phyloP scores from a whole-genome alignment of 1,284 basidiomycete genomes.

The Austroboletus niveus region DNA sequence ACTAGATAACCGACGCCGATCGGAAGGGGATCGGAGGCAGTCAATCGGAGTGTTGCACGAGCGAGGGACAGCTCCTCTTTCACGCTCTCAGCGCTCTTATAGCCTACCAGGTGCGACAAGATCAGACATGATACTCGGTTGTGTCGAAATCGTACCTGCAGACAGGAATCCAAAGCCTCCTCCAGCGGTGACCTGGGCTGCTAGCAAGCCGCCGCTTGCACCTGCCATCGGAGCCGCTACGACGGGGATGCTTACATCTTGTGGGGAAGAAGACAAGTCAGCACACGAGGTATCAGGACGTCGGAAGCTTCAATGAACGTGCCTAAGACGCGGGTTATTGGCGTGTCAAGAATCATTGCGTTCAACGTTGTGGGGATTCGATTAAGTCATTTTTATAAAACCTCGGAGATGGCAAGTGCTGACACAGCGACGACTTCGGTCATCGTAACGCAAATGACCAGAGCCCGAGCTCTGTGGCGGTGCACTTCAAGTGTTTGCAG shows the following conservation, averaged over 20 bases:
- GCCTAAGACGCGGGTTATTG: constrained; percentile 39
- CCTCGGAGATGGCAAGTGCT: too few species aligned
- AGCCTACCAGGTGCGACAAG: constrained; percentile 37
- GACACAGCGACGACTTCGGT: too few species aligned
- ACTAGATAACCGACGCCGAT: constrained; percentile 73
- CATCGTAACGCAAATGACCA: too few species aligned
- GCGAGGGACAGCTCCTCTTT: constrained; percentile 49
- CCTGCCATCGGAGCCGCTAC: constrained; percentile 68
- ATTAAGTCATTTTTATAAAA: not conserved
- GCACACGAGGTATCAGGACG: not conserved
- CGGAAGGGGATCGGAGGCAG: constrained; percentile 41
- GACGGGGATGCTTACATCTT: constrained; percentile 57
- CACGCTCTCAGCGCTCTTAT: constrained; percentile 42
- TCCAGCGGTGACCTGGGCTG: constrained; percentile 56
- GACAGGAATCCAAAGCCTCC: constrained; percentile 73
- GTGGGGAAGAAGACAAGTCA: not conserved
- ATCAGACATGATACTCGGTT: not conserved
- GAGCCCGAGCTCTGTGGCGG: not conserved
- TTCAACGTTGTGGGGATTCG: not conserved
- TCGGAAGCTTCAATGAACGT: constrained; percentile 2
- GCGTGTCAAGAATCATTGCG: constrained; percentile 31
- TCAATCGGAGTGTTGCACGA: constrained; percentile 37
- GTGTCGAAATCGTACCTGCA: constrained; percentile 41
- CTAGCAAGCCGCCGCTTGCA: constrained; percentile 59
- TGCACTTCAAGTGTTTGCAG: constrained; percentile 24